Base-by-base conservation (phyloP, 2,329 filamentous ascomycete genomes). In the Orbilia quercus region DNA sequence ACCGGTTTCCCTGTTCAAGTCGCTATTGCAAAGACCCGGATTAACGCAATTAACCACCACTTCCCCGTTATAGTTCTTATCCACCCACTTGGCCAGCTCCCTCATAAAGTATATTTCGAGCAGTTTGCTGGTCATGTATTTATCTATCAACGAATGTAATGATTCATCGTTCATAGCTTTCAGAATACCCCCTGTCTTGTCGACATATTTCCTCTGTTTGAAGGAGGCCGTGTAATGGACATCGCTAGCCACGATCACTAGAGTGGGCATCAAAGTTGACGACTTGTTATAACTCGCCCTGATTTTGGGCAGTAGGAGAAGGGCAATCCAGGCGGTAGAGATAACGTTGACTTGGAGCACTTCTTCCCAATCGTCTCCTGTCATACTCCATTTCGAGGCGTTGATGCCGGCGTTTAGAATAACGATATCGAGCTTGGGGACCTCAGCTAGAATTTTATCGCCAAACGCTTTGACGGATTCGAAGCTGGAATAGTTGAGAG, bases 321-420 rank as follows among this genome's bases (percentile, higher is more conserved):
- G 74, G 0, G 81, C 84, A 5, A 89, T 79, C 0, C 88, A 80
- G 5, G 83, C 81, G 0, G 85, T 88, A 1, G 85, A 86, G 1
- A 89, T 79, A 0, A 83, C 81, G 76, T 88, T 88, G 75, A 87
- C 84, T 77, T 88, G 86, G 9, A 89, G 75, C 1, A 82, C 84
- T 59, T 82, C 80, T 67, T 86, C 84, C 80, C 82, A 86, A 4
- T 83, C 84, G 31, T 83, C 82, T 1, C 22, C 20, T 14, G 75
- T 76, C 23, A 75, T 60, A 1, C 18, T 40, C 73, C 63, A 74
- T 1, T 74, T 20, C 34, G 14, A 9, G 12, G 42, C 7, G 20
- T 40, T 69, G 63, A 74, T 57, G 3, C 70, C 70, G 3, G 70
- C 70, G 40, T 74, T 74, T 4, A 74, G 28, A 18, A 74, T 74